Conservation (phyloP, 768 basidiomycete genomes). For the Tremella mesenterica region DNA sequence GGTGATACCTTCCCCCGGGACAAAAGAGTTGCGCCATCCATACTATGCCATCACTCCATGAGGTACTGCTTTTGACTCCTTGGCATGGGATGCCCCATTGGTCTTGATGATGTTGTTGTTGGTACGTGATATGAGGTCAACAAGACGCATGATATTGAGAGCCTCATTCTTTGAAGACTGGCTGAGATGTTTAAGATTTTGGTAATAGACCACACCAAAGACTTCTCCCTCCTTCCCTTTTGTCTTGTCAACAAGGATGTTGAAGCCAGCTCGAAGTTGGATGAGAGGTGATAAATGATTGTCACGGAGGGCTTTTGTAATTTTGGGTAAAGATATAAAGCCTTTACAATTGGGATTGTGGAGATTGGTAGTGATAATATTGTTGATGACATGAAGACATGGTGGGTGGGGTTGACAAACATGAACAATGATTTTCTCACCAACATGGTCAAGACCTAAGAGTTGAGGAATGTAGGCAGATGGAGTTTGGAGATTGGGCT, state of each 20-base stretch:
- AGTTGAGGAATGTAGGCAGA: not conserved
- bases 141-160: not conserved
- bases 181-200: not conserved
- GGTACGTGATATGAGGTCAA: not conserved
- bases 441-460: not conserved
- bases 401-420: not conserved
- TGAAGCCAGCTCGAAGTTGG: not conserved
- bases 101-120: conserved; percentile 4
- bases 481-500: not conserved
- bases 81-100: conserved; percentile 3
- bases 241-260: conserved; percentile 3
- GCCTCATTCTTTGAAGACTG: not conserved
- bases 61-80: not conserved
- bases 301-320: not conserved
- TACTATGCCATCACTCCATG: not conserved
- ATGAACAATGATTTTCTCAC: not conserved
- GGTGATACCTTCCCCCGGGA: not conserved
- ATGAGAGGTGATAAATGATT: not conserved
- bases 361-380: not conserved
- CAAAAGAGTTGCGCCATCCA: not conserved
- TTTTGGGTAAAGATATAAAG: conserved; percentile 1
- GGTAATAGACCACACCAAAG: conserved; percentile 2
- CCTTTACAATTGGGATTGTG: not conserved
- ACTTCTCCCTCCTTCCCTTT: no score
- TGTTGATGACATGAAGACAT: not conserved